Conservation (phyloP, 768 basidiomycete genomes). For the Coprinopsis cinerea region DNA sequence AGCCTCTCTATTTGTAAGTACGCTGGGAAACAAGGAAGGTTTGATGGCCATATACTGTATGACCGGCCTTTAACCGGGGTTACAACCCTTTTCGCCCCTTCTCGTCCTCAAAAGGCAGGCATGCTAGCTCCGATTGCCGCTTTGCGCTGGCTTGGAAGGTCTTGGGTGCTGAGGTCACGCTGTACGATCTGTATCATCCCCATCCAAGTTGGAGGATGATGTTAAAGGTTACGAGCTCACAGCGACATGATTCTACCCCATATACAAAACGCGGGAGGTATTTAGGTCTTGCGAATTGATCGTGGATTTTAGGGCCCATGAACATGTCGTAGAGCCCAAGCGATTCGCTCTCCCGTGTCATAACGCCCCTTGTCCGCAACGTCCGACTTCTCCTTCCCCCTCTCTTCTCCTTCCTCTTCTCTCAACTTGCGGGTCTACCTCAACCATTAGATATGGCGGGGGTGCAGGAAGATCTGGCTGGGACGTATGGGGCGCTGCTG, state of each 20-base stretch:
- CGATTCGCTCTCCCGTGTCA: not conserved
- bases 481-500: constrained; percentile 9
- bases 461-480: constrained; percentile 8
- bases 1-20: too few relatives aligned
- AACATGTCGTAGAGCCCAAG: not conserved
- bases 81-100: too few relatives aligned
- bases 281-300: not conserved
- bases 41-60: too few relatives aligned
- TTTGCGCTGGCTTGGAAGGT: not conserved
- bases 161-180: not conserved
- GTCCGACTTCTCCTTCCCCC: not conserved
- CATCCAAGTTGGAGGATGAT: not conserved
- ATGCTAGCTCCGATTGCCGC: not conserved
- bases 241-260: not conserved
- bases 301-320: not conserved
- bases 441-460: not conserved
- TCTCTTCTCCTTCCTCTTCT: not conserved
- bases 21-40: too few relatives aligned
- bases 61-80: too few relatives aligned
- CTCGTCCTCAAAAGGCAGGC: too few relatives aligned
- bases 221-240: not conserved
- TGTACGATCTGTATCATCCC: not conserved
- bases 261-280: not conserved
- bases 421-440: not conserved
- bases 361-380: too few relatives aligned